Evolutionary conservation across 768 basidiomycete species (phyloP).

Genomic region (Tylopilus vinaceipallidus): DNA sequence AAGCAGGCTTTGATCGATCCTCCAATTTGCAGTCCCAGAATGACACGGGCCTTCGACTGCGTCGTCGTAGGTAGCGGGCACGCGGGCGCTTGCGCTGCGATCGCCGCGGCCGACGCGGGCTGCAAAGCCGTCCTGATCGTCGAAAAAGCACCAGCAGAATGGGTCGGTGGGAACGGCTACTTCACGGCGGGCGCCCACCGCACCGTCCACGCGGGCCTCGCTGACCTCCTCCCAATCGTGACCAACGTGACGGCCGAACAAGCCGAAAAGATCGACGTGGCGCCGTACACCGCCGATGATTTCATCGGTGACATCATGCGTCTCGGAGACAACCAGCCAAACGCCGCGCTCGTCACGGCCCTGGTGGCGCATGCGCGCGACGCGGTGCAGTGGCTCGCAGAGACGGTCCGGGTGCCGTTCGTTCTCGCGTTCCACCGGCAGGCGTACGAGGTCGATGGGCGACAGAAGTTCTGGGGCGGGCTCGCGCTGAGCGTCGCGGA

Average conservation of each 20-base stretch:
- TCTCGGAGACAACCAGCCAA: conserved; percentile 49
- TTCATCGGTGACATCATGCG: conserved; percentile 63
- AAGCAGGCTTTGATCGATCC: not conserved
- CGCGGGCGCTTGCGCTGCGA: conserved; percentile 64
- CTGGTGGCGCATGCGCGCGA: conserved; percentile 57
- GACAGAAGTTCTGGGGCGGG: conserved; percentile 71
- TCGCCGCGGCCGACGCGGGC: conserved; percentile 57
- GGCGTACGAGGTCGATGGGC: conserved; percentile 61
- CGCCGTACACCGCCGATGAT: conserved; percentile 52
- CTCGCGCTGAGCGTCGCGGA: conserved; percentile 59
- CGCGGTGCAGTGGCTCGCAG: conserved; percentile 56
- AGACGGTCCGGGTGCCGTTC: conserved; percentile 51
- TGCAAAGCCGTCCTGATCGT: conserved; percentile 60
- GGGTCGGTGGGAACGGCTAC: conserved; percentile 71
- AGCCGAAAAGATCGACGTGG: conserved; percentile 50
- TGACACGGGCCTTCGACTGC: conserved; percentile 43
- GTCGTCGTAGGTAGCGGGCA: conserved; percentile 66
- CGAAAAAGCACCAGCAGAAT: conserved; percentile 61
- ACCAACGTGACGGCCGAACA: conserved; percentile 44
- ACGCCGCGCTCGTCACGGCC: conserved; percentile 46
- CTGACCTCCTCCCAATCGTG: conserved; percentile 56
- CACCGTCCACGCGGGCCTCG: conserved; percentile 59
- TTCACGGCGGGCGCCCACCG: conserved; percentile 72
- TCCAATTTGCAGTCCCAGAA: not conserved
- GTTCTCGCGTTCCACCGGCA: conserved; percentile 61